Evolutionary conservation across 2,329 filamentous ascomycete species (phyloP), one percentile per base, ranked within the genome.

Genomic region (Orbilia brochopaga): DNA sequence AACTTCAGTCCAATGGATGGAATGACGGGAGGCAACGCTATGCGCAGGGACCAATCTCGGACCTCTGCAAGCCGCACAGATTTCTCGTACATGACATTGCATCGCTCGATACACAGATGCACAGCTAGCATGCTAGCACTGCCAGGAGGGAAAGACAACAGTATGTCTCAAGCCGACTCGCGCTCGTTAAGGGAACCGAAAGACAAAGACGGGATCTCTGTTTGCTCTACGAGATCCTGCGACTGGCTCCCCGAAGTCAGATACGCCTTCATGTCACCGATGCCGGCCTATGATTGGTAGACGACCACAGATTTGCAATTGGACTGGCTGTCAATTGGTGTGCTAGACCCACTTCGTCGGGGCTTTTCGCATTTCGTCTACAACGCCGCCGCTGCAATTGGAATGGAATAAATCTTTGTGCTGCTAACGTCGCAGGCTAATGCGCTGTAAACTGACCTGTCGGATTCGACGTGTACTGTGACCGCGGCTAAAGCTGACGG

Each of bases 401-500:
- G 46, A 50, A 55, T 55, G 27, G n/a, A 42, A 17, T 42, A 13
- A 13, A 42, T n/a, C 11, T 42, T 42, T 13, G 13, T 42, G 4
- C 17, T 48, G 44, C 11, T 8, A 11, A 19, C 44, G 11, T 48
- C 44, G 19, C 44, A 48, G n/a, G 15, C 44, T 48, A 48, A 48
- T 48, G 44, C 44, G 21, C 8, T 48, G 44, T 46, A 32, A 51
- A 21, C 19, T 11, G 44, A 58, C 24, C 60, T 53, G 60, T 69
- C 58, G 65, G 58, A 30, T 35, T 57, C 46, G 57, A 54, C 46
- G 56, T 55, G 44, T 50, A 54, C 55, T 70, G 66, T 63, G 42
- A 54, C 51, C 17, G 64, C 67, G 67, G 67, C 60, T 72, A 72
- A 72, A 72, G 44, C 13, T 59, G 58, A 59, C 66, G 66, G 66